Evolutionary conservation across 75 land plant species (phyloP), one percentile per base, ranked within the genome.

Genomic region (Cupressus sempervirens): DNA sequence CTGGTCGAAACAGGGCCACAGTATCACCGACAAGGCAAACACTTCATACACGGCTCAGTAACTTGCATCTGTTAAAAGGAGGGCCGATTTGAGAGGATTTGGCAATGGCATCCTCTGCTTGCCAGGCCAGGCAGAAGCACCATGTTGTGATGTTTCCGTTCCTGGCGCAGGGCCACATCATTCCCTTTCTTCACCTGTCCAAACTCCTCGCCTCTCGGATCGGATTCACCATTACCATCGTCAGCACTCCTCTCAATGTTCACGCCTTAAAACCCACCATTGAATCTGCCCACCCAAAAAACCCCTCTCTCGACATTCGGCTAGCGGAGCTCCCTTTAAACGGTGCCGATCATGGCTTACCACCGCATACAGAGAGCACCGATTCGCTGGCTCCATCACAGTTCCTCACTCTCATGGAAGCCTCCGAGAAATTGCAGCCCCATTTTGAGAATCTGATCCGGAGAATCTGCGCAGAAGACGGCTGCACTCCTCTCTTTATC

Each of bases 101-200:
- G 32, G 3, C 75, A 30, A 72, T 73, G 38, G 13, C 13, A 13
- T 35, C 38, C 11, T 15, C 38, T 13, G 40, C 9, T 32, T 10
- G 14, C 0, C 7, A 36, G 40, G 8, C 36, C 34, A 18, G 0
- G 14, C 30, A 8, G 13, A 82, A n/a, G 83, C 36, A 1, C 5
- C 87, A 85, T 62, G 67, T 90, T 4, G 83, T 88, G 50, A 10
- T 90, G 80, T 77, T 90, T 56, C 91, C 91, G 0, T 84, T 84
- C 58, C 40, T 86, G 77, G 86, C 67, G 53, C 91, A 86, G 58
- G 91, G 91, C 85, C 91, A 88, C 80, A 41, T 90, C 83, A 88
- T 84, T 86, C 91, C 91, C 67, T 83, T 88, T 81, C 36, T 88
- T 15, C 11, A 83, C 62, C 86, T 90, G 11, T 82, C 90, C 32